A percentile compares a stretch with the other conserved stretches of the same genome.
phyloP scores from a whole-genome alignment of 192 early-diverging fungal species.

The Podila clonocystis region DNA sequence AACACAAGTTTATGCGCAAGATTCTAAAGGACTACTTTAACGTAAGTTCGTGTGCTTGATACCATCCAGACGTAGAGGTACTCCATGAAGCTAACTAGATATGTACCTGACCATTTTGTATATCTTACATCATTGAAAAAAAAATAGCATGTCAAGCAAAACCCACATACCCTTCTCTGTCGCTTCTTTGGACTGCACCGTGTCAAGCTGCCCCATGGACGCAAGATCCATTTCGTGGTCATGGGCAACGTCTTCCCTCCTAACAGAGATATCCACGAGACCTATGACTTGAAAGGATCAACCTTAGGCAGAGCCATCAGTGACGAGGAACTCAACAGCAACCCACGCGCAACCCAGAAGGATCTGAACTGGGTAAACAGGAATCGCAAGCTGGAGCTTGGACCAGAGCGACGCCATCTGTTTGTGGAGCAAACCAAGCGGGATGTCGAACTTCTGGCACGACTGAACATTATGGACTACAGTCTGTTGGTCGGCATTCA shows the following conservation, averaged over 20 bases:
- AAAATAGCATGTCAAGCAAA: conserved; percentile 79
- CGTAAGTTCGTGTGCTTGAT: conserved; percentile 46
- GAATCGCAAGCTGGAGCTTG: conserved; percentile 80
- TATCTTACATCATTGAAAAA: background rate
- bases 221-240: conserved; percentile 98
- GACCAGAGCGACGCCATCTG: conserved; percentile 79
- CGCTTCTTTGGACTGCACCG: conserved; percentile 97
- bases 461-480: conserved; percentile 98
- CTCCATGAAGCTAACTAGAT: background rate
- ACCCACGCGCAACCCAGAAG: conserved; percentile 93
- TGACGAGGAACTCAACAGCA: conserved; percentile 77
- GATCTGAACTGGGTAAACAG: conserved; percentile 95
- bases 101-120: conserved; percentile 7
- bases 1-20: conserved; percentile 93
- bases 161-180: conserved; percentile 93
- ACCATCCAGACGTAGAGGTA: no score
- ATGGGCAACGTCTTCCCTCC: conserved; percentile 99
- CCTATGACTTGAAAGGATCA: conserved; percentile 97
- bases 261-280: conserved; percentile 96
- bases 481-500: conserved; percentile 94
- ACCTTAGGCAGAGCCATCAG: conserved; percentile 85
- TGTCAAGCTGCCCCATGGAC: conserved; percentile 91
- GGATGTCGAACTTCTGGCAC: conserved; percentile 83
- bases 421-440: conserved; percentile 88
- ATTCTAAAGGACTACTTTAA: conserved; percentile 91